Conservation (phyloP, 1,139 yeast species). For the Taphrina pruni region DNA sequence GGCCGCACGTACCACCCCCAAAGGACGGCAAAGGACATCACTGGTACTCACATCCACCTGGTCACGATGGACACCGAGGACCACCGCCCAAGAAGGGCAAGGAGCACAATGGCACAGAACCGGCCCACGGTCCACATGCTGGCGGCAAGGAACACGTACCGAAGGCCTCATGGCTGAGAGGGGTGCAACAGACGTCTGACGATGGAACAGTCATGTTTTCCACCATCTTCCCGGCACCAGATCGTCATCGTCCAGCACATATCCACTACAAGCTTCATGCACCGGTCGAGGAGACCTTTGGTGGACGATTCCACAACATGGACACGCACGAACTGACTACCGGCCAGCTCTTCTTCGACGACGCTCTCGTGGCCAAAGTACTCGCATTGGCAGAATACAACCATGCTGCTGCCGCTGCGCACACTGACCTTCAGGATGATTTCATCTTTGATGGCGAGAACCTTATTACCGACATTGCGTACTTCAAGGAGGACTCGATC, state of each 20-base stretch:
- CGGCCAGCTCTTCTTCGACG: slow-evolving; percentile 21
- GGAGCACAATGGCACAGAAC: slow-evolving; percentile 3
- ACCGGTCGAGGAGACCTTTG: slow-evolving; percentile 10
- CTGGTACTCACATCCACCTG: slow-evolving; percentile 1
- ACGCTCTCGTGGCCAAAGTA: slow-evolving; percentile 6
- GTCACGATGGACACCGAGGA: slow-evolving; percentile 6
- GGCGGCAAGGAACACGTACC: not conserved
- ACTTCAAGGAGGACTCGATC: slow-evolving; percentile 10
- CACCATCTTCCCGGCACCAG: slow-evolving; percentile 20
- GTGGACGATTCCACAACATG: slow-evolving; percentile 4
- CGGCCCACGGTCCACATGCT: not conserved
- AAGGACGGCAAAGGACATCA: slow-evolving; percentile 23
- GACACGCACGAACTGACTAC: slow-evolving; percentile 3
- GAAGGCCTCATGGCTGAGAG: slow-evolving; percentile 4
- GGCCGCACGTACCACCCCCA: not conserved
- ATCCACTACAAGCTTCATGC: slow-evolving; percentile 15
- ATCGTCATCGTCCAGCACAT: slow-evolving; percentile 1
- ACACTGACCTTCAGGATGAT: slow-evolving; percentile 1
- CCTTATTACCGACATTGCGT: not conserved
- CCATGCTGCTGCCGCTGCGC: not conserved
- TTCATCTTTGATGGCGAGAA: slow-evolving; percentile 8
- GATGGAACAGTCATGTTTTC: slow-evolving; percentile 13
- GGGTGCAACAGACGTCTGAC: slow-evolving; percentile 3
- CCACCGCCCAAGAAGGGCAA: slow-evolving; percentile 11
- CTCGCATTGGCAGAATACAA: slow-evolving; percentile 9